Percentiles rank a stretch among this genome's conserved stretches.
Evolutionary conservation across 768 basidiomycete species (phyloP).

Genomic region (Agaricus blazei): DNA sequence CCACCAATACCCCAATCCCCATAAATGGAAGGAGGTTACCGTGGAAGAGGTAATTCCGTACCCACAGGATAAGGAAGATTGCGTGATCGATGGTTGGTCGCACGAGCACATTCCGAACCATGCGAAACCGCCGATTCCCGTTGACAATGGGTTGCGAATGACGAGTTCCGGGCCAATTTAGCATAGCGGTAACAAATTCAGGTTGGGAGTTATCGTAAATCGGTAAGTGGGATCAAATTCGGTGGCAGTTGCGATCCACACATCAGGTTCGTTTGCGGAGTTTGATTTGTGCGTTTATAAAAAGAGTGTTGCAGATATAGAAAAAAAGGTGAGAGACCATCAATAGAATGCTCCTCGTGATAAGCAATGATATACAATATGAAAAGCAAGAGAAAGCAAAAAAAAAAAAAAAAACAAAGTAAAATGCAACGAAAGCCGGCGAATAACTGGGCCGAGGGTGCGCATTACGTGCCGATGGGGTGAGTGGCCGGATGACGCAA

Average conservation of each 20-base stretch:
- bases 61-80: too few relatives aligned
- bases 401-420: not conserved
- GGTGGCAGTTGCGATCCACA: too few relatives aligned
- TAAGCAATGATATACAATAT: constrained; percentile 8
- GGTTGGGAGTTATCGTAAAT: not conserved
- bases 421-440: not conserved
- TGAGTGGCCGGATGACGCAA: not conserved
- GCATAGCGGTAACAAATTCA: not conserved
- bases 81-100: too few relatives aligned
- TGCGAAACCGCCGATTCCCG: too few relatives aligned
- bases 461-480: not conserved
- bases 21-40: too few relatives aligned
- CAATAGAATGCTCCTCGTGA: constrained; percentile 5
- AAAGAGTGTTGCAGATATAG: constrained; percentile 3
- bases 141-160: too few relatives aligned
- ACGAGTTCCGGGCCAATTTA: too few relatives aligned
- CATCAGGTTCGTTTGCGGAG: not conserved
- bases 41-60: too few relatives aligned
- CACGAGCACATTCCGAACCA: too few relatives aligned
- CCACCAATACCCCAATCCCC: too few relatives aligned
- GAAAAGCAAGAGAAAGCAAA: not conserved
- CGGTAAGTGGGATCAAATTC: not conserved
- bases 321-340: constrained; percentile 1
- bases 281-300: constrained; percentile 6
- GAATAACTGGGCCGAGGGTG: constrained; percentile 1